Conservation (phyloP, 129 eudicot species). For the Lactuca sativa region DNA sequence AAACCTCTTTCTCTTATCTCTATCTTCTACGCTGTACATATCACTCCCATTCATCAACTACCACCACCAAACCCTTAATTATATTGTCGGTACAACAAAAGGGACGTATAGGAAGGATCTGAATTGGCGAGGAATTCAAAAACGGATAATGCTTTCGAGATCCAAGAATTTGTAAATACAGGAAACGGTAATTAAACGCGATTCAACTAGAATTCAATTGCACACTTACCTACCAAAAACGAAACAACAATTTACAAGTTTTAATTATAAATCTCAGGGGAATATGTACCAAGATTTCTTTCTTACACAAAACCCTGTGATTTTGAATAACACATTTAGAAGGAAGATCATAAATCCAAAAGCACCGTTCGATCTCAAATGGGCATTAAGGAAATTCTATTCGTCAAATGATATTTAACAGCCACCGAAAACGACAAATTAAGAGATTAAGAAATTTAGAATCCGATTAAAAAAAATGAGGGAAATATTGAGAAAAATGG, state of each 20-base stretch:
- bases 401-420: conserved; percentile 5
- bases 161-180: conserved; percentile 1
- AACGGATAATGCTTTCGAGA: background rate
- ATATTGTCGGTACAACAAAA: background rate
- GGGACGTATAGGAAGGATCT: conserved; percentile 2
- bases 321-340: conserved; percentile 10
- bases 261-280: conserved; percentile 21
- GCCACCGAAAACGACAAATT: conserved; percentile 22
- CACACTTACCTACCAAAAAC: conserved; percentile 14
- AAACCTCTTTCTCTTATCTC: conserved; percentile 28
- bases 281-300: background rate
- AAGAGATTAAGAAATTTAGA: background rate
- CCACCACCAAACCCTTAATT: conserved; percentile 8
- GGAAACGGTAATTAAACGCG: background rate
- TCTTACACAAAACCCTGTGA: conserved; percentile 10
- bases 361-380: background rate
- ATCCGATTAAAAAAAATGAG: conserved; percentile 2
- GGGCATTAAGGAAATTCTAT: background rate
- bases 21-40: conserved; percentile 28
- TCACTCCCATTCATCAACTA: conserved; percentile 29
- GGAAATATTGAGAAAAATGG: conserved; percentile 4
- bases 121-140: background rate
- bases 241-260: background rate
- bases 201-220: conserved; percentile 19
- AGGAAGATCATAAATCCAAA: background rate